Evolutionary conservation across 208 protist species (phyloP), one percentile per base, ranked within the genome.

Genomic region (Angomonas deanei): DNA sequence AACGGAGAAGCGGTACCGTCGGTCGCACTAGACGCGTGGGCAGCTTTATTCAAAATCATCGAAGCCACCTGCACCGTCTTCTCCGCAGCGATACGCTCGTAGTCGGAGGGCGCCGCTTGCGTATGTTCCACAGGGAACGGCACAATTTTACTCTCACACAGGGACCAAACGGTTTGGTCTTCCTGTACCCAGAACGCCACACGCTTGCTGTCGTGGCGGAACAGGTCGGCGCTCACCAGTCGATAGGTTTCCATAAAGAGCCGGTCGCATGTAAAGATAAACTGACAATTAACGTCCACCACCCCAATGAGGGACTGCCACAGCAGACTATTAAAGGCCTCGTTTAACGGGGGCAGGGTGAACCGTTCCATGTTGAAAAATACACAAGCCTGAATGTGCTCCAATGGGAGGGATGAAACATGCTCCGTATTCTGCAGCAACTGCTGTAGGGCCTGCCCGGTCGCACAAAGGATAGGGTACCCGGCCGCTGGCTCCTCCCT

Each of bases 221-320:
- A n/a, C 1, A 91, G 1, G 10, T 80, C 79, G 46, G 68, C 66
- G 19, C 30, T 59, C 32, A 87, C 47, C 52, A 83, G 82, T 30
- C 68, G 66, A 17, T 73, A 36, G 5, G 81, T 75, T 52, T 81
- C 77, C 2, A 30, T 54, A n/a, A 59, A 53, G 47, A 60, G 61
- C 27, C 76, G 70, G 17, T 78, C 48, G 0, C 76, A 61, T 0
- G 84, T 84, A 30, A 80, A 66, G 31, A 89, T 61, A 38, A 80
- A 89, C 68, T 91, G 87, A 47, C 87, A 94, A 27, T 88, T 82
- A 31, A 94, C 84, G 55, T 94, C 87, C 10, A 91, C 66, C 10
- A 82, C 78, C 36, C 79, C 84, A 30, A 75, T 72, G 21, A 94
- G 42, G 13, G 80, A 68, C 48, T 83, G 55, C 84, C 87, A 94